Base-by-base conservation (phyloP, 148 eudicot genomes). In the Spergularia bocconei region DNA sequence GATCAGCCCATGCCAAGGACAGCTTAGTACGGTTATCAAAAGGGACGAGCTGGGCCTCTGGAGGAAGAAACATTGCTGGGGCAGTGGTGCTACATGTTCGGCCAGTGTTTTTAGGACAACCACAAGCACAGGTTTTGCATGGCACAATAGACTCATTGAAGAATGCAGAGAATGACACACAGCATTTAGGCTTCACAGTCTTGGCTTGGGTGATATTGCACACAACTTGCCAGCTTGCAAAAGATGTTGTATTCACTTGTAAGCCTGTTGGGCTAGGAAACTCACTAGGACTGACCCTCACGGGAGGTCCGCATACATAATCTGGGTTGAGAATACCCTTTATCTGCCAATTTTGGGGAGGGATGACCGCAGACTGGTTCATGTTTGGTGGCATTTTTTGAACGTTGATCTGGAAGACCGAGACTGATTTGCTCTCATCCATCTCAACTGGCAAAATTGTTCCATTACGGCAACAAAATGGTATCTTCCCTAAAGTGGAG, bases 1-100 rank as follows among this genome's bases (percentile, higher is more conserved):
- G 52, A 2, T 70, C 29, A 16, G 98, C 96, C 98, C 98, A 95
- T 9, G 97, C 96, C 10, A 23, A 13, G 17, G 93, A 74, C 44
- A 90, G 61, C 17, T 65, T 63, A 0, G 92, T 85, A 47, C 98
- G 86, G 77, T 95, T 95, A 13, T 95, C 97, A 65, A 92, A 95
- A 1, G 98, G 98, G 38, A 92, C 75, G 8, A 95, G 88, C 70
- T 90, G 88, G 8, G 96, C 97, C 82, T 95, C 91, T 7, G 97
- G 83, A 20, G 98, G 98, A 67, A 95, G 90, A 50, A 95, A 85
- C 65, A 92, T 83, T 50, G 99, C 99, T 1, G 91, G 92, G 48
- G 91, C 79, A 25, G 80, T 87, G 14, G 89, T 79, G 70, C 89
- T 82, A 71, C 96, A 91, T 4, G 88, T 78, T 38, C 59, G 63